phyloP scores from a whole-genome alignment of 2,329 filamentous ascomycete species.

The Endocalyx cinctus region DNA sequence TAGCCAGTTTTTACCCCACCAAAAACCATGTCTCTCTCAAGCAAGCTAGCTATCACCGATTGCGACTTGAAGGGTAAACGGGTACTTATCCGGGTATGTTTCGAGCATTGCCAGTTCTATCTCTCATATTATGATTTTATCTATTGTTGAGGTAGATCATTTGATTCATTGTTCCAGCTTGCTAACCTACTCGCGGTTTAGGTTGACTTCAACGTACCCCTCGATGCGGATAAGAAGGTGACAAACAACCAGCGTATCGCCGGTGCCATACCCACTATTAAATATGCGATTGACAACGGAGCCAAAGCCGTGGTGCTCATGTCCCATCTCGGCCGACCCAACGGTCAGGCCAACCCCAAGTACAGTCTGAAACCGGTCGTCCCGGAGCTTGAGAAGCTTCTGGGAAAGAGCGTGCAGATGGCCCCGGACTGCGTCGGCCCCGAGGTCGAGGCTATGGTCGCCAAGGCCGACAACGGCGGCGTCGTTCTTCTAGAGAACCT shows the following conservation, averaged over 20 bases:
- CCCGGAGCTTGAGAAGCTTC: constrained; percentile 83
- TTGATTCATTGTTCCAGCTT: no score
- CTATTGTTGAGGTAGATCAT: no score
- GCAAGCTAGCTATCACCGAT: constrained; percentile 95
- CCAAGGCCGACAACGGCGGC: constrained; percentile 73
- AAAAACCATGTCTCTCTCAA: constrained; percentile 87
- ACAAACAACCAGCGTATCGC: constrained; percentile 99
- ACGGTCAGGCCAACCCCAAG: constrained; percentile 84
- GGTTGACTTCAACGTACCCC: constrained; percentile 99
- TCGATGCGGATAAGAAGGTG: constrained; percentile 86
- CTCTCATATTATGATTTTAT: no score
- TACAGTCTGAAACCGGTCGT: constrained; percentile 94
- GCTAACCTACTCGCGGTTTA: no score
- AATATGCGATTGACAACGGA: constrained; percentile 83
- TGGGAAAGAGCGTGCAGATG: constrained; percentile 81
- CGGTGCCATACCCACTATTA: constrained; percentile 91
- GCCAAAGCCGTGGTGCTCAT: constrained; percentile 94
- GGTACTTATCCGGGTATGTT: constrained; percentile 87
- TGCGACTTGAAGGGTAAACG: constrained; percentile 97
- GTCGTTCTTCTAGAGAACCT: constrained; percentile 95
- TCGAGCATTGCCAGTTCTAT: constrained; percentile 1
- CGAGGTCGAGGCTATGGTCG: constrained; percentile 85
- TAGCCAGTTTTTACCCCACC: neutral
- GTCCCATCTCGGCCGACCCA: constrained; percentile 95
- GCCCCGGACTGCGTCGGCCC: constrained; percentile 85